Evolutionary conservation across 495 filamentous ascomycete species (phyloP).

Genomic region (Aspergillus cavernicola): DNA sequence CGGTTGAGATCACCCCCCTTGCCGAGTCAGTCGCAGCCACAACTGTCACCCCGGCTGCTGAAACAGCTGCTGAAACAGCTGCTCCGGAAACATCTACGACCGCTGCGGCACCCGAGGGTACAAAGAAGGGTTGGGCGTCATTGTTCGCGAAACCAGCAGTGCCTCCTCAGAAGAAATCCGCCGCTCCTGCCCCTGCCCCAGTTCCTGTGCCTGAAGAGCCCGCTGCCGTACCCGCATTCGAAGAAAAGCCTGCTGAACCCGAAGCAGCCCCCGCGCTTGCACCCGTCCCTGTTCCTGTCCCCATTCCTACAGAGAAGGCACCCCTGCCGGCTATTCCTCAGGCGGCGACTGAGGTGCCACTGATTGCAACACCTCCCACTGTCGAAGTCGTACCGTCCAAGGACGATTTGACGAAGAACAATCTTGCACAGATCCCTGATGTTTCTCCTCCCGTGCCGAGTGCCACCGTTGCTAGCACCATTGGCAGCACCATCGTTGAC

Average conservation of each 20-base stretch:
- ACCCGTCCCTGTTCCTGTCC: constrained; percentile 21
- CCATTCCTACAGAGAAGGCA: constrained; percentile 26
- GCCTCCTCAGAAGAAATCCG: constrained; percentile 35
- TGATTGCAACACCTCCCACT: constrained; percentile 47
- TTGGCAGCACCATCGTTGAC: constrained; percentile 72
- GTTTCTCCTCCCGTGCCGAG: constrained; percentile 67
- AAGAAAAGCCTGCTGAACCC: constrained; percentile 17
- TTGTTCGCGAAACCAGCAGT: constrained; percentile 53
- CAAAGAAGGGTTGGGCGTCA: constrained; percentile 62
- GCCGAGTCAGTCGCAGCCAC: constrained; percentile 41
- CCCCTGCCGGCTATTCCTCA: constrained; percentile 27
- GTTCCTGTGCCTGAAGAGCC: constrained; percentile 59
- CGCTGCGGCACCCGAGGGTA: constrained; percentile 40
- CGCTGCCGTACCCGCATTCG: constrained; percentile 49
- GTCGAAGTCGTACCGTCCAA: constrained; percentile 62
- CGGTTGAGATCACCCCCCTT: constrained; percentile 30
- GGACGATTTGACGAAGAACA: constrained; percentile 82
- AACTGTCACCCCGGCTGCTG: constrained; percentile 24
- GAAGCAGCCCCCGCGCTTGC: constrained; percentile 14
- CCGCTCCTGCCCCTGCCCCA: constrained; percentile 29
- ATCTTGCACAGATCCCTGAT: constrained; percentile 86
- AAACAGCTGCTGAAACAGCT: constrained; percentile 25
- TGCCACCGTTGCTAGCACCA: constrained; percentile 85
- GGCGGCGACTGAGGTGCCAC: constrained; percentile 19
- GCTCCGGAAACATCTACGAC: constrained; percentile 24